phyloP scores from a whole-genome alignment of 768 basidiomycete genomes.

The Mycena belliarum region DNA sequence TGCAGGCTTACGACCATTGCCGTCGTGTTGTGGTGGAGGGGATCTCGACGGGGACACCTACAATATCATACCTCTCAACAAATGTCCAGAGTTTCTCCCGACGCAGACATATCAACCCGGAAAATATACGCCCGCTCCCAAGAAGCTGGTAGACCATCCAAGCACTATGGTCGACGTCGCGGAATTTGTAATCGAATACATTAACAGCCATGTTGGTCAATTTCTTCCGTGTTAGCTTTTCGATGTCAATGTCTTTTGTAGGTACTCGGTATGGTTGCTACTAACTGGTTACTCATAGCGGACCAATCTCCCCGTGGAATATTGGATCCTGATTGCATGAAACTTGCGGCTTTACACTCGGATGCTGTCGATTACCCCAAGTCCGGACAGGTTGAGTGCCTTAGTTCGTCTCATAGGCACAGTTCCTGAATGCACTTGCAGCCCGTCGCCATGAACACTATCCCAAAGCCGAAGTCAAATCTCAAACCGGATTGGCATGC shows the following conservation, averaged over 20 bases:
- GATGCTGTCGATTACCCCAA: conserved; percentile 71
- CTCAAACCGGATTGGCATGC: conserved; percentile 65
- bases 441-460: conserved; percentile 38
- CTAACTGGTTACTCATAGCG: conserved; percentile 65
- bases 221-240: background rate
- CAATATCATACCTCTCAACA: conserved; percentile 48
- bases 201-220: conserved; percentile 57
- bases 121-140: conserved; percentile 47
- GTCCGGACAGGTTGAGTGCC: conserved; percentile 37
- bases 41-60: conserved; percentile 71
- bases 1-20: conserved; percentile 57
- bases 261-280: conserved; percentile 57
- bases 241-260: background rate
- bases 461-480: conserved; percentile 44
- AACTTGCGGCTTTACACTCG: conserved; percentile 58
- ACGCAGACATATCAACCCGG: conserved; percentile 23
- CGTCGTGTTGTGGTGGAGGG: conserved; percentile 66
- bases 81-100: conserved; percentile 37
- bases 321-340: conserved; percentile 51
- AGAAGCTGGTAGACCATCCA: conserved; percentile 43
- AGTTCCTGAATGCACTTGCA: background rate
- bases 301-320: conserved; percentile 52
- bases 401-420: background rate
- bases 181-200: conserved; percentile 70
- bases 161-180: conserved; percentile 67